phyloP scores from a whole-genome alignment of 2,329 filamentous ascomycete species.

The Aspergillus fumigatiaffinis region DNA sequence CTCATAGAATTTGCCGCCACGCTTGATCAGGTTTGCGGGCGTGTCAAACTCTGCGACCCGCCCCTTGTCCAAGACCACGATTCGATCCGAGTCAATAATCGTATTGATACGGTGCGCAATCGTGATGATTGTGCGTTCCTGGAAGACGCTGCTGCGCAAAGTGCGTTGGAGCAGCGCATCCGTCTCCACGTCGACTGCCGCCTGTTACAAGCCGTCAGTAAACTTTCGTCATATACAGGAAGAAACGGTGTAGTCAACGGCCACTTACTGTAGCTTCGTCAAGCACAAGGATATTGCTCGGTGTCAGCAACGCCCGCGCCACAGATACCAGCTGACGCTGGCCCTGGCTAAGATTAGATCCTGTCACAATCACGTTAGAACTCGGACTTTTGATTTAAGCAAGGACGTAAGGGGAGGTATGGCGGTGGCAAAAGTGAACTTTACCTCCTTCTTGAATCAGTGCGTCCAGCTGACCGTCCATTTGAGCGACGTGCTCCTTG shows the following conservation, averaged over 20 bases:
- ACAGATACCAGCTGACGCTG: slow-evolving; percentile 93
- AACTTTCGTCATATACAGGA: background rate
- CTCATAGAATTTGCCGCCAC: slow-evolving; percentile 78
- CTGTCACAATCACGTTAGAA: slow-evolving; percentile 43
- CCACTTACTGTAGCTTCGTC: slow-evolving; percentile 82
- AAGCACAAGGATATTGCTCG: slow-evolving; percentile 93
- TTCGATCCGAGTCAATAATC: slow-evolving; percentile 81
- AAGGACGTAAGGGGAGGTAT: background rate
- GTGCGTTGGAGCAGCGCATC: slow-evolving; percentile 63
- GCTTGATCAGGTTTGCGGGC: slow-evolving; percentile 70
- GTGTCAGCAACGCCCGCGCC: slow-evolving; percentile 87
- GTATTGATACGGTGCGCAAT: slow-evolving; percentile 98
- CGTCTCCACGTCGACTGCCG: slow-evolving; percentile 67
- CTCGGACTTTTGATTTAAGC: background rate
- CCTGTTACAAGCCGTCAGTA: slow-evolving; percentile 38
- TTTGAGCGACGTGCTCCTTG: slow-evolving; percentile 80
- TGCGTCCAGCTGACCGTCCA: slow-evolving; percentile 88
- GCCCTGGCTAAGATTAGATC: slow-evolving; percentile 91
- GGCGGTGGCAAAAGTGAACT: slow-evolving; percentile 26
- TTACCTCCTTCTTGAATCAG: slow-evolving; percentile 89
- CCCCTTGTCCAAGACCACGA: slow-evolving; percentile 89
- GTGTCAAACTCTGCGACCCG: slow-evolving; percentile 90
- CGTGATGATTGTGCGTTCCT: slow-evolving; percentile 93
- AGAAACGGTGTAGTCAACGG: slow-evolving; percentile 8
- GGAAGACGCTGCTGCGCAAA: slow-evolving; percentile 65